Base-by-base conservation (phyloP, 2,329 filamentous ascomycete genomes). In the Calonectria hawksworthii region DNA sequence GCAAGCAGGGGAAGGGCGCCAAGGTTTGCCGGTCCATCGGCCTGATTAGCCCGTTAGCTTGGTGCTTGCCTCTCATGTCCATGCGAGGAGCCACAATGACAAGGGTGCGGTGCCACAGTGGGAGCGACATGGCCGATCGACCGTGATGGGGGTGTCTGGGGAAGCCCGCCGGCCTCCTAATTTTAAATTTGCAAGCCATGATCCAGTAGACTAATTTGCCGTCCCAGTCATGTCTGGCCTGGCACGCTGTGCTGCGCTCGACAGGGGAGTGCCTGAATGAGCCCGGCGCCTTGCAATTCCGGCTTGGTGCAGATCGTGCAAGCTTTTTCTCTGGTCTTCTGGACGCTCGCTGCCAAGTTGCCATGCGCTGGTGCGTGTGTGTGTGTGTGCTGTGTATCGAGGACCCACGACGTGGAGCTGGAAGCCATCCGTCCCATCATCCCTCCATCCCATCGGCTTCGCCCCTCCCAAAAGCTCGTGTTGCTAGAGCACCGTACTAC, bases 121-220 rank as follows among this genome's bases (percentile, higher is more conserved):
- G 74, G 70, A 59, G 71, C 70, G 52, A 71, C 73, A 67, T 70
- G 73, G 79, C 75, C 75, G 79, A 80, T 80, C 79, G 76, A 75
- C 72, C 68, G 34, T 75, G 76, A 71, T 76, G 76, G 76, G 74
- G 68, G 77, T 77, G 78, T 81, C 80, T 81, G 80, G 80, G 80
- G 80, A 82, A 81, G 74, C 79, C 78, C 73, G 74, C 78, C 76
- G 52, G 75, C 72, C 74, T 76, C 79, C 79, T 79, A 81, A 81
- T 63, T 82, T 82, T 80, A 81, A 81, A 75, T 76, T 81, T 78
- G 74, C 80, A 81, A 81, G 80, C 80, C 79, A 82, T 79, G 79
- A 80, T 82, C 70, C 78, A 78, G 76, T 75, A 71, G 65, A 74
- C 73, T 82, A 82, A 81, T 82, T 82, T 80, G 70, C 78, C 72